These are phyloP conservation scores for Fusarium hainanense DNA, from an alignment of 2,329 filamentous ascomycete species.

Conservation along the genomic window DNA sequence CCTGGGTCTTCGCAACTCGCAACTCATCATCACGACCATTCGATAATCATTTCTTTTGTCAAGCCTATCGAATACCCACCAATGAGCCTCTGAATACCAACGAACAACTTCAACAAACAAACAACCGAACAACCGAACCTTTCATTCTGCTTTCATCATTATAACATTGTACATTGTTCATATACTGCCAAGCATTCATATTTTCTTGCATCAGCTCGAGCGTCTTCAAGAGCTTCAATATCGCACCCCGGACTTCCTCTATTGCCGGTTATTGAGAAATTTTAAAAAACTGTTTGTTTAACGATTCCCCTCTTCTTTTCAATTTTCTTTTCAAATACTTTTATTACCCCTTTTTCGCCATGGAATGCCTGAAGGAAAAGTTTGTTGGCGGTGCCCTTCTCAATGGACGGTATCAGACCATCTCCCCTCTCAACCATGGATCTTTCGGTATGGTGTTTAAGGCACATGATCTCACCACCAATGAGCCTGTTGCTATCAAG, in stretches of 20 bases:
- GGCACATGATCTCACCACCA: constrained; percentile 81
- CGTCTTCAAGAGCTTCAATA: constrained; percentile 29
- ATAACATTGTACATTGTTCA: constrained; percentile 52
- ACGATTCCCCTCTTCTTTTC: constrained; percentile 42
- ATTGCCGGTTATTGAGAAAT: constrained; percentile 35
- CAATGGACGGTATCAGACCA: constrained; percentile 88
- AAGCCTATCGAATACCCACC: constrained; percentile 49
- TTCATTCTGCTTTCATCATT: constrained; percentile 41
- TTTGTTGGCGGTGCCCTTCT: constrained; percentile 84
- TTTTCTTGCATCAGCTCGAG: constrained; percentile 31
- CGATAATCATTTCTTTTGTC: constrained; percentile 54
- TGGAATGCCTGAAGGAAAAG: constrained; percentile 89
- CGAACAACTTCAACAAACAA: constrained; percentile 45
- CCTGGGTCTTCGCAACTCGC: constrained; percentile 46
- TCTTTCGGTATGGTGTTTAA: constrained; percentile 99
- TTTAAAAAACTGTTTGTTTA: constrained; percentile 47
- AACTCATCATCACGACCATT: constrained; percentile 48
- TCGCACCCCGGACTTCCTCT: constrained; percentile 19
- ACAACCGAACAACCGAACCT: constrained; percentile 36
- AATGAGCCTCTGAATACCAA: constrained; percentile 58
- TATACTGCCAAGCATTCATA: constrained; percentile 37
- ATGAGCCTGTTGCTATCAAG: constrained; percentile 91
- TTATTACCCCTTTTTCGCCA: constrained; percentile 43
- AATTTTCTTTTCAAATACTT: constrained; percentile 30
- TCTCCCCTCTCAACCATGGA: constrained; percentile 96